Percentiles rank a stretch among this genome's conserved stretches.
phyloP scores from a whole-genome alignment of 129 eudicot genomes.

The Chrysanthemum makinoi region DNA sequence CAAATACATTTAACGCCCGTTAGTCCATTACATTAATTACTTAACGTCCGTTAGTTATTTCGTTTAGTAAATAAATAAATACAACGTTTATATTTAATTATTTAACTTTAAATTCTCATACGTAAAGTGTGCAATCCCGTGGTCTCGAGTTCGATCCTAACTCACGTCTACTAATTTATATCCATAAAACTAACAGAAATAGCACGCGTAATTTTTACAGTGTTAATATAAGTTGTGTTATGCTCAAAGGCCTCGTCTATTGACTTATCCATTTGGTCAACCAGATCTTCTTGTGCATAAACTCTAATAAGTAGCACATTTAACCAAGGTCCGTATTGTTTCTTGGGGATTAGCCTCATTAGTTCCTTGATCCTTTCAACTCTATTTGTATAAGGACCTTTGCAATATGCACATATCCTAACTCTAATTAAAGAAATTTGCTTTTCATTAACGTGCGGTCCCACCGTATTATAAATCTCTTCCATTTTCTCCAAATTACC shows the following conservation, averaged over 20 bases:
- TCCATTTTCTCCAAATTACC: constrained; percentile 82
- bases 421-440: constrained; percentile 41
- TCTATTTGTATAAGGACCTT: constrained; percentile 38
- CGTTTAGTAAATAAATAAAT: no score
- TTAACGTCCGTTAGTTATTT: no score
- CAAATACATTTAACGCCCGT: no score
- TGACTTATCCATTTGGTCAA: constrained; percentile 66
- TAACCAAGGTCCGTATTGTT: constrained; percentile 74
- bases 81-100: no score
- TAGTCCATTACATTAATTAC: no score
- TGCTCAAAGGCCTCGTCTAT: constrained; percentile 67
- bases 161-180: no score
- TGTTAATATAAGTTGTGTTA: constrained; percentile 42
- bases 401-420: constrained; percentile 80
- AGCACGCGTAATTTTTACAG: constrained; percentile 42
- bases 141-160: no score
- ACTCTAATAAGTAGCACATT: constrained; percentile 60
- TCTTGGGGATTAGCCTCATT: constrained; percentile 52
- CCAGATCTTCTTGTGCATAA: constrained; percentile 65
- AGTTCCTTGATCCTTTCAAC: constrained; percentile 54
- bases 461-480: constrained; percentile 49
- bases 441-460: constrained; percentile 30
- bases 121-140: no score
- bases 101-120: no score
- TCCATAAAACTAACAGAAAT: no score